A percentile compares a stretch with the other conserved stretches of the same genome.
Evolutionary conservation across 768 basidiomycete genomes (phyloP).

Genomic region (Lenzites betulinus): DNA sequence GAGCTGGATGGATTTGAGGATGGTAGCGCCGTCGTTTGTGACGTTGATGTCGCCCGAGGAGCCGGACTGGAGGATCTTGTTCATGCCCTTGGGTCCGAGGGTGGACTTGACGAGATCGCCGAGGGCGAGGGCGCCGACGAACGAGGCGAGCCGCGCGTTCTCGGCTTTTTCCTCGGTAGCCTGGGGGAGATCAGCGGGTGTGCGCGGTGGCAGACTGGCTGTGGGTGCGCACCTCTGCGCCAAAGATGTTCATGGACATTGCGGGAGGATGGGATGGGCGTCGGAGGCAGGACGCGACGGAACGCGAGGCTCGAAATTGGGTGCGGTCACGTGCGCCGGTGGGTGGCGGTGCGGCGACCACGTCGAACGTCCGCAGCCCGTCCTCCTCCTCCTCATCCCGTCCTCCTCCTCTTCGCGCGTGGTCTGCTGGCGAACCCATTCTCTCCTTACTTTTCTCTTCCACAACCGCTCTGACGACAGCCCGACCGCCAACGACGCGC

Average conservation of each 20-base stretch:
- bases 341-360: conserved; percentile 11
- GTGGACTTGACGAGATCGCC: conserved; percentile 99
- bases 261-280: background rate
- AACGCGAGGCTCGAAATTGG: conserved; percentile 11
- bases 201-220: conserved; percentile 2
- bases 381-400: background rate
- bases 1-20: conserved; percentile 94
- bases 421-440: conserved; percentile 2
- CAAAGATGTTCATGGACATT: conserved; percentile 75
- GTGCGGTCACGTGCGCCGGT: conserved; percentile 2
- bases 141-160: conserved; percentile 96
- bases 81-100: conserved; percentile 99
- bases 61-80: conserved; percentile 95
- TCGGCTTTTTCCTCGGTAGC: conserved; percentile 95
- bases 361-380: conserved; percentile 15
- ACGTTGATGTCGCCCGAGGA: conserved; percentile 93
- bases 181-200: conserved; percentile 36
- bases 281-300: background rate
- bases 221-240: conserved; percentile 50
- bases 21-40: conserved; percentile 98
- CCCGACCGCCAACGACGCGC: background rate
- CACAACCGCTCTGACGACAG: background rate
- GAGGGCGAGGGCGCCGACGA: conserved; percentile 95
- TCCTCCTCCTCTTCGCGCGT: conserved; percentile 5
- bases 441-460: conserved; percentile 17